These are phyloP conservation scores for Fagus sylvatica DNA, from an alignment of 306 rosid genomes.

Conservation along the genomic window DNA sequence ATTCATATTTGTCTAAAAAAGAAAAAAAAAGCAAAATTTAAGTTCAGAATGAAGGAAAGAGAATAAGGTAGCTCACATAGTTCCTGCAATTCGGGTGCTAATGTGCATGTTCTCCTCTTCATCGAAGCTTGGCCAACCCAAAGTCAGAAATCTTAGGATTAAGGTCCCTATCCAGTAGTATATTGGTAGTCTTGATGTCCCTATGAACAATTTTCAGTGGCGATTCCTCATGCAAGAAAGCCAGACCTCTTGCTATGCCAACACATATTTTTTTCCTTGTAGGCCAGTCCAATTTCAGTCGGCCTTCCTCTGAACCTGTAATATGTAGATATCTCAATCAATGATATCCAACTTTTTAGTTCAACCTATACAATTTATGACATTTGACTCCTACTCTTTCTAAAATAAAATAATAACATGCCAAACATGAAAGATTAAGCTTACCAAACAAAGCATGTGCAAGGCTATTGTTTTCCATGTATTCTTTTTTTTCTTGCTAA, in stretches of 20 bases:
- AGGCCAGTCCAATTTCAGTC: constrained; percentile 53
- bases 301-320: constrained; percentile 41
- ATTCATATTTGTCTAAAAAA: background rate
- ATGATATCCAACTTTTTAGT: background rate
- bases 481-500: no score
- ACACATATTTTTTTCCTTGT: constrained; percentile 65
- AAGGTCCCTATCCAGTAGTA: constrained; percentile 60
- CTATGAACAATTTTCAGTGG: constrained; percentile 72
- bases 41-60: background rate
- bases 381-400: background rate
- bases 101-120: constrained; percentile 77
- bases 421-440: background rate
- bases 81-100: constrained; percentile 77
- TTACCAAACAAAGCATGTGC: constrained; percentile 28
- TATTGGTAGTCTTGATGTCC: constrained; percentile 81
- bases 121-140: constrained; percentile 77
- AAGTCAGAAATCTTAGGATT: constrained; percentile 83
- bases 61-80: background rate
- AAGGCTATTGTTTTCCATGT: no score
- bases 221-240: constrained; percentile 81
- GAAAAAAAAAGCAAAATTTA: background rate
- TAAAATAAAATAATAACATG: background rate
- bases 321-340: background rate
- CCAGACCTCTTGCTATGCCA: constrained; percentile 77
- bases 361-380: background rate